phyloP scores from a whole-genome alignment of 208 protist genomes.

The Trypanosoma avium region DNA sequence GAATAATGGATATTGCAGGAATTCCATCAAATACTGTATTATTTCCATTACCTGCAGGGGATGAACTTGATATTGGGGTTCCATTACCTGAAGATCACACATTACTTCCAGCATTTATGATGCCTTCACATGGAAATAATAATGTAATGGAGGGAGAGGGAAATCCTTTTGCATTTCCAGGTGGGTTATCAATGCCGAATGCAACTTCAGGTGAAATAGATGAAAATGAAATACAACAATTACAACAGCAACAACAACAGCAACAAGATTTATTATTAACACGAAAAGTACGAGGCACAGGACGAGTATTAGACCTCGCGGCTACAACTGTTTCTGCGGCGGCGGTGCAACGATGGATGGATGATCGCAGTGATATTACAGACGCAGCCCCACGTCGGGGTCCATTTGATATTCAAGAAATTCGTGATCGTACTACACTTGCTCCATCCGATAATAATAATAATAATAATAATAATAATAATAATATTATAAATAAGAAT shows the following conservation, averaged over 20 bases:
- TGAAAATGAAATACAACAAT: slow-evolving; percentile 2
- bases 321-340: slow-evolving; percentile 75
- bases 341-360: slow-evolving; percentile 62
- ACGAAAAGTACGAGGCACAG: slow-evolving; percentile 21
- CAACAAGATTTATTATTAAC: background rate
- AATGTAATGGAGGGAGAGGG: too few relatives aligned
- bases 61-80: slow-evolving; percentile 83
- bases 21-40: too few relatives aligned
- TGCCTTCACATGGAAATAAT: slow-evolving; percentile 3
- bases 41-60: slow-evolving; percentile 37
- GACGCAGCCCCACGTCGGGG: slow-evolving; percentile 59
- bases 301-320: slow-evolving; percentile 62
- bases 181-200: too few relatives aligned
- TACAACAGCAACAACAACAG: slow-evolving; percentile 4
- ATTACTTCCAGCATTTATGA: slow-evolving; percentile 44
- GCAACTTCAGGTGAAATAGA: too few relatives aligned
- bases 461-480: too few relatives aligned
- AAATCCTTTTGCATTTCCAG: too few relatives aligned
- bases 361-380: slow-evolving; percentile 64
- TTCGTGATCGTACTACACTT: slow-evolving; percentile 50
- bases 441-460: too few relatives aligned
- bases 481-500: too few relatives aligned
- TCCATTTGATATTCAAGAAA: slow-evolving; percentile 62
- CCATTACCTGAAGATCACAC: slow-evolving; percentile 64
- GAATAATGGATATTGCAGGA: slow-evolving; percentile 27